Percentiles rank a stretch among this genome's conserved stretches.
phyloP scores from a whole-genome alignment of 306 rosid species.

The Inga leiocalycina region DNA sequence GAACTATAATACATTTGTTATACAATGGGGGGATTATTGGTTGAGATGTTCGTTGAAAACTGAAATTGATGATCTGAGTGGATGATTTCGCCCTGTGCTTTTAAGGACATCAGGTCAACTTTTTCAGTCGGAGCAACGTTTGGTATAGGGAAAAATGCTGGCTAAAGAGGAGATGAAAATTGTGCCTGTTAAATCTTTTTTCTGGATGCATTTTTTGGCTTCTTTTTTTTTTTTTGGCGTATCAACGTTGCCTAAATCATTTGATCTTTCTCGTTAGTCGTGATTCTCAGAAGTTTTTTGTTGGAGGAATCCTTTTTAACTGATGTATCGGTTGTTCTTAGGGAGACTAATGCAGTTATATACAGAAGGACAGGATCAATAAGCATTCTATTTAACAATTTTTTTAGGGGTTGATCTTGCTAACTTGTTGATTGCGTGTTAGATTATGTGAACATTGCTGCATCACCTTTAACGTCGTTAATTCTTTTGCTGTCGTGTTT shows the following conservation, averaged over 20 bases:
- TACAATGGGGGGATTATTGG: neutral
- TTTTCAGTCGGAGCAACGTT: neutral
- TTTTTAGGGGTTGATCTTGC: neutral
- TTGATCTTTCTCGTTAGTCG: neutral
- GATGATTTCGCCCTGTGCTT: neutral
- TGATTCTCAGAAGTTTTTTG: neutral
- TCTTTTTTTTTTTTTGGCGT: neutral
- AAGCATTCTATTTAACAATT: neutral
- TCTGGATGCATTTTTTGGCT: neutral
- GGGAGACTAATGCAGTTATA: neutral
- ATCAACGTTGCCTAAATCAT: neutral
- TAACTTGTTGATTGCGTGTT: neutral
- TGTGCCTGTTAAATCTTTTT: neutral
- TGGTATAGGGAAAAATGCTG: neutral
- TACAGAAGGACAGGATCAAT: neutral
- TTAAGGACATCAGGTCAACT: neutral
- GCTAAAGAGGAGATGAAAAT: neutral
- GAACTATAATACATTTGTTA: neutral
- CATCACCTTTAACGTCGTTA: neutral
- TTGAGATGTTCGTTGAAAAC: slow-evolving; percentile 2
- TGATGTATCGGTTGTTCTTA: neutral
- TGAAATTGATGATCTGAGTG: neutral
- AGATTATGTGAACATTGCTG: neutral
- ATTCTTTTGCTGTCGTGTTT: neutral
- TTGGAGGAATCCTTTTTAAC: neutral